Conservation (phyloP, 1,139 yeast genomes). For the Taphrina pruni region DNA sequence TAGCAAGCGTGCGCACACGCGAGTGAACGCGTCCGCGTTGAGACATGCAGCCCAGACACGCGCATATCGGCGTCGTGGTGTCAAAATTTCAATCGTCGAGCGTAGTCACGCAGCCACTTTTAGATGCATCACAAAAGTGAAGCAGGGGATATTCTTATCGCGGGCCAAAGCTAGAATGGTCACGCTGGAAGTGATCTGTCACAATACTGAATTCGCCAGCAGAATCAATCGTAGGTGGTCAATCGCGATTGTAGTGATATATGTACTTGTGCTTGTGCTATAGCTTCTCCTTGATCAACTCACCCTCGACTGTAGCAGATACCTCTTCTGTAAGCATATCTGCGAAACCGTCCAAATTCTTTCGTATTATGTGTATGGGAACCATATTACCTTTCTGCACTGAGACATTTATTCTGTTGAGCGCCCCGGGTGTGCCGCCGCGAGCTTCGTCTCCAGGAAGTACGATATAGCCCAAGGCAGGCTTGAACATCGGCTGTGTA, state of each 20-base stretch:
- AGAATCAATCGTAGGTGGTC: no score
- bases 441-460: slow-evolving; percentile 34
- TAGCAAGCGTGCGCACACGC: no score
- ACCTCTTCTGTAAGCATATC: slow-evolving; percentile 14
- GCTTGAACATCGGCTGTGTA: slow-evolving; percentile 19
- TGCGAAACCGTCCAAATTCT: slow-evolving; percentile 12
- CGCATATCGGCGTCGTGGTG: no score
- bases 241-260: not conserved
- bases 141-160: no score
- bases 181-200: not conserved
- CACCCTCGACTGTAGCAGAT: slow-evolving; percentile 2
- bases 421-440: slow-evolving; percentile 25
- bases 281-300: slow-evolving; percentile 13
- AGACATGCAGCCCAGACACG: no score
- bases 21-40: no score
- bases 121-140: no score
- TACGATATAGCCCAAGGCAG: slow-evolving; percentile 17
- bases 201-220: not conserved
- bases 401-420: slow-evolving; percentile 17
- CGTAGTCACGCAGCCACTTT: no score
- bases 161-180: no score
- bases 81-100: no score
- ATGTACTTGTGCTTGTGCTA: not conserved
- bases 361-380: slow-evolving; percentile 7
- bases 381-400: slow-evolving; percentile 6